Base-by-base conservation (phyloP, 2,329 filamentous ascomycete genomes). In the Diaporthe destruens region DNA sequence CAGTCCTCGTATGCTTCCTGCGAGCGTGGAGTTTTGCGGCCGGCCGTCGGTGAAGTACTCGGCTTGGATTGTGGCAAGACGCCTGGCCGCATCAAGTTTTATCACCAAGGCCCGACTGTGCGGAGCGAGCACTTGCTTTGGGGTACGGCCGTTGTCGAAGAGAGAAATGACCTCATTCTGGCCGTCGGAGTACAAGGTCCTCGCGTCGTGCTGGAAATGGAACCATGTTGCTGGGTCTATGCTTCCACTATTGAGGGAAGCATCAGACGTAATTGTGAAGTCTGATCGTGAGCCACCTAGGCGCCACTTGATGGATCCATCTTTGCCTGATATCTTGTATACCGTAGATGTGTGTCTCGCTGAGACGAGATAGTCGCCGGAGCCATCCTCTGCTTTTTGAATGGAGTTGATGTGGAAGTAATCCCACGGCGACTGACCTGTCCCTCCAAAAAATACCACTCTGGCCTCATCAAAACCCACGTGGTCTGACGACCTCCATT, bases 391-490 rank as follows among this genome's bases (percentile, higher is more conserved):
- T 69, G 85, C 83, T 76, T 88, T 88, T 75, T 88, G 84, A n/a
- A 89, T 80, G 36, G 85, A 85, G 78, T 89, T 88, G 78, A 89
- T 84, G 77, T 88, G 87, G 77, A 88, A 89, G 74, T 84, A 88
- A 77, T 89, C 87, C 79, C 86, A 89, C 0, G 83, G 54, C 32
- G 54, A 51, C 23, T 61, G 56, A 0, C 12, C 56, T 9, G 56
- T 61, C 20, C 56, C 56, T 20, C 56, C 36, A 5, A 61, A 61
- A 3, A 61, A 61, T 7, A 25, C 44, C 57, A 61, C 57, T 11
- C 47, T 47, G 39, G 57, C 47, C n/a, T 63, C 68, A 12, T 23
- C 44, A 1, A 63, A 23, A 0, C 23, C 53, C 11, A 71, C 61
- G 16, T 71, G 68, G 8, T 71, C 68, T 36, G 23, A 39, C 36